Conservation (phyloP, 495 filamentous ascomycete species). For the Penicillium longicatenatum region DNA sequence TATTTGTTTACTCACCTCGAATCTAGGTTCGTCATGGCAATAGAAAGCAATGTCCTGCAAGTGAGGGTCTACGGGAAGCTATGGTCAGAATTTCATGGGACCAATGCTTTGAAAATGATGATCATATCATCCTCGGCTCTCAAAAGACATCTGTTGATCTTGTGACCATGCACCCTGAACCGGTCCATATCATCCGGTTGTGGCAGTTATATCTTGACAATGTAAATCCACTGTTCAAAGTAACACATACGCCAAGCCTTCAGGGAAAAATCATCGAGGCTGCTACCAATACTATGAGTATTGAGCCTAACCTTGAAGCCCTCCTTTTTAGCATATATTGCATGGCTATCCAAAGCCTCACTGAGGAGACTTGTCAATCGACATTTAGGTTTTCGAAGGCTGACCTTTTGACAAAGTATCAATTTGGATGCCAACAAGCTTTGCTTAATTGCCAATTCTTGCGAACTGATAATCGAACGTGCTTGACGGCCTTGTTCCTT, state of each 20-base stretch:
- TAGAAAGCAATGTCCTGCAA: no score
- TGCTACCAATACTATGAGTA: conserved; percentile 20
- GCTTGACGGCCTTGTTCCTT: conserved; percentile 61
- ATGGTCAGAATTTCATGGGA: conserved; percentile 49
- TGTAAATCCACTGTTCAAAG: conserved; percentile 55
- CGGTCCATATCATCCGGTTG: conserved; percentile 41
- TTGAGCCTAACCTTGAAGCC: conserved; percentile 29
- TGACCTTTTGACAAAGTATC: conserved; percentile 49
- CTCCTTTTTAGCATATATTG: conserved; percentile 63
- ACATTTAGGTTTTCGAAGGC: conserved; percentile 45
- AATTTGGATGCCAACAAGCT: conserved; percentile 57
- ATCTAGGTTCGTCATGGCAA: conserved; percentile 14
- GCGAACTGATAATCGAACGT: conserved; percentile 51
- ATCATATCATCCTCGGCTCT: conserved; percentile 54
- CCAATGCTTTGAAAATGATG: conserved; percentile 33
- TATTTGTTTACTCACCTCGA: conserved; percentile 1
- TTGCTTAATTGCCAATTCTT: conserved; percentile 49
- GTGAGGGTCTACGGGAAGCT: conserved; percentile 32
- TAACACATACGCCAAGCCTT: conserved; percentile 53
- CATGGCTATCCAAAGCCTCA: conserved; percentile 48
- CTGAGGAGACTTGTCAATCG: conserved; percentile 39
- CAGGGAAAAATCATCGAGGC: conserved; percentile 48
- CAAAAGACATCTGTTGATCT: conserved; percentile 42
- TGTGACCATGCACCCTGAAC: conserved; percentile 49
- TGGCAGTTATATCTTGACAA: conserved; percentile 56